phyloP scores from a whole-genome alignment of 2,329 filamentous ascomycete species.

The Ceratocystis huliohia region DNA sequence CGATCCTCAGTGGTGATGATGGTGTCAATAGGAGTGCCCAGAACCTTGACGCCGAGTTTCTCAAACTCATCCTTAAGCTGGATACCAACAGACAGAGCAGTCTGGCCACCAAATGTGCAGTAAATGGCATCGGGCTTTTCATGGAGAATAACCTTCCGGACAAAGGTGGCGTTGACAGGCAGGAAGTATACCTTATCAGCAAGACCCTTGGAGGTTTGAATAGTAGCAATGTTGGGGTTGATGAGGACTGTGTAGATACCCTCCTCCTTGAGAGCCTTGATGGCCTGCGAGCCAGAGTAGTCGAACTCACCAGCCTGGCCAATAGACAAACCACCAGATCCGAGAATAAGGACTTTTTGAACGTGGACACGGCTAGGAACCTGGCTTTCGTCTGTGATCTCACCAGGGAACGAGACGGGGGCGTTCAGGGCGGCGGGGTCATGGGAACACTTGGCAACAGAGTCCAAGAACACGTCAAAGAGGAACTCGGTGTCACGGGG shows the following conservation, averaged over 20 bases:
- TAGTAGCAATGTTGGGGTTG: conserved; percentile 98
- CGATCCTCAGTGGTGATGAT: conserved; percentile 98
- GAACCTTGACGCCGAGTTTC: conserved; percentile 76
- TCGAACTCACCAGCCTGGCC: conserved; percentile 98
- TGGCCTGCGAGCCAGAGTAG: conserved; percentile 95
- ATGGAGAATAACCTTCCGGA: conserved; percentile 91
- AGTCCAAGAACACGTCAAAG: conserved; percentile 90
- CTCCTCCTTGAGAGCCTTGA: conserved; percentile 96
- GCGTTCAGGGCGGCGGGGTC: conserved; percentile 54
- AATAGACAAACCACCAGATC: conserved; percentile 89
- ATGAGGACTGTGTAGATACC: conserved; percentile 96
- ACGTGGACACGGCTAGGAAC: conserved; percentile 50
- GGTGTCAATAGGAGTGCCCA: conserved; percentile 92
- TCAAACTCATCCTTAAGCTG: conserved; percentile 97
- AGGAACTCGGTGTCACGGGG: conserved; percentile 92
- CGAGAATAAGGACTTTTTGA: conserved; percentile 90
- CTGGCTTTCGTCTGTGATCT: conserved; percentile 56
- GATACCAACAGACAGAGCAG: conserved; percentile 90
- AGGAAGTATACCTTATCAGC: conserved; percentile 99
- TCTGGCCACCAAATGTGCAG: conserved; percentile 94
- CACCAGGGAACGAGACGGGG: conserved; percentile 78
- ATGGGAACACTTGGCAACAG: conserved; percentile 59
- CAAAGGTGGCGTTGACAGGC: conserved; percentile 91
- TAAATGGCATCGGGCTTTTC: conserved; percentile 95
- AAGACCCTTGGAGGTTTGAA: conserved; percentile 93